Evolutionary conservation across 208 protist species (phyloP).

Genomic region (Leishmania major): DNA sequence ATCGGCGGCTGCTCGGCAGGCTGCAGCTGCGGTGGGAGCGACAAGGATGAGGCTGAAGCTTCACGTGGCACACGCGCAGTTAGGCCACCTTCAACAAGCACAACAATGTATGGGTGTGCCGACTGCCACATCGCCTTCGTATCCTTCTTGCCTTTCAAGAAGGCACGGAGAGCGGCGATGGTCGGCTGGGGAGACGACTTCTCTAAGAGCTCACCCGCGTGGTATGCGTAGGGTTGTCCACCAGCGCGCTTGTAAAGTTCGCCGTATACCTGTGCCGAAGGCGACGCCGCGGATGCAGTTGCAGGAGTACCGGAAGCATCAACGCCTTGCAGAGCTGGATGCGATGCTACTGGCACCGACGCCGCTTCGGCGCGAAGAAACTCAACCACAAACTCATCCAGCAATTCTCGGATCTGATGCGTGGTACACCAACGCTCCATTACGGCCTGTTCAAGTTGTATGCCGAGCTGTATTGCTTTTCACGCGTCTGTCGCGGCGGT

Average conservation of each 20-base stretch:
- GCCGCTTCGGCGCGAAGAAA: conserved; percentile 14
- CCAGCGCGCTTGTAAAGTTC: conserved; percentile 9
- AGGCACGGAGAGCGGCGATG: conserved; percentile 4
- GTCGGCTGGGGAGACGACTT: conserved; percentile 2
- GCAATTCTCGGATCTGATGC: conserved; percentile 14
- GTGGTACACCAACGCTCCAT: conserved; percentile 12
- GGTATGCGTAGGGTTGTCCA: conserved; percentile 10
- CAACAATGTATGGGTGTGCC: conserved; percentile 11
- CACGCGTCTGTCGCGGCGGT: neutral
- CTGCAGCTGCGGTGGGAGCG: neutral
- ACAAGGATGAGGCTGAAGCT: neutral
- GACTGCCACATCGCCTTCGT: conserved; percentile 3
- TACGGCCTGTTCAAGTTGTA: neutral
- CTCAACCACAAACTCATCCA: conserved; percentile 11
- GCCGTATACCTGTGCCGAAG: conserved; percentile 1
- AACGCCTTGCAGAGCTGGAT: neutral
- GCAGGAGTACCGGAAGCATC: too few relatives aligned
- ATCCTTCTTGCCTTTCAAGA: conserved; percentile 1
- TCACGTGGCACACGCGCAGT: neutral
- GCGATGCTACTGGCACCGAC: neutral
- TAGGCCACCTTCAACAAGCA: neutral
- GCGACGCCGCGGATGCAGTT: neutral
- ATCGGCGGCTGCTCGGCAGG: neutral
- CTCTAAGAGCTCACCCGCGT: conserved; percentile 9
- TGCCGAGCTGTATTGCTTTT: neutral